phyloP scores from a whole-genome alignment of 2,329 filamentous ascomycete genomes.

The Bipolaris gigantea region DNA sequence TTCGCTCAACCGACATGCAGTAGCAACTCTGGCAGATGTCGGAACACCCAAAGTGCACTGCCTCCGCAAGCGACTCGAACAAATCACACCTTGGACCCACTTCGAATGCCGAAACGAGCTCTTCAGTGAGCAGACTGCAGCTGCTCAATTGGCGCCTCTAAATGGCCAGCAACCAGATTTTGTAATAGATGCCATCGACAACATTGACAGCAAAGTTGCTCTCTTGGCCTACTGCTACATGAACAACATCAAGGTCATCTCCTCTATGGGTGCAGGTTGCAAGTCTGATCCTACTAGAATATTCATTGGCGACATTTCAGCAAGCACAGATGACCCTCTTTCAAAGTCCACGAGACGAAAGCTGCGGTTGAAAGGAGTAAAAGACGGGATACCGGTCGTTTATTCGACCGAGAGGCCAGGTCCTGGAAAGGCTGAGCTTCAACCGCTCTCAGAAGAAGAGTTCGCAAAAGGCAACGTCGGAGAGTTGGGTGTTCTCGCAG shows the following conservation, averaged over 20 bases:
- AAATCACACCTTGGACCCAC: slow-evolving; percentile 86
- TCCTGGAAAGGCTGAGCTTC: slow-evolving; percentile 85
- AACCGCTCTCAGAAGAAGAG: slow-evolving; percentile 86
- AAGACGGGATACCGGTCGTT: slow-evolving; percentile 83
- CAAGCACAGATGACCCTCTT: slow-evolving; percentile 83
- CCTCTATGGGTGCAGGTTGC: slow-evolving; percentile 93
- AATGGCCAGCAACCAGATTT: slow-evolving; percentile 72
- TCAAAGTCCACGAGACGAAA: slow-evolving; percentile 81
- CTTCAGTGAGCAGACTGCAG: slow-evolving; percentile 70
- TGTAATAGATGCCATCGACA: slow-evolving; percentile 97
- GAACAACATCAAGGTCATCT: slow-evolving; percentile 78
- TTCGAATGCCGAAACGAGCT: slow-evolving; percentile 87
- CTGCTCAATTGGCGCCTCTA: slow-evolving; percentile 69
- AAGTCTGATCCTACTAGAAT: slow-evolving; percentile 86
- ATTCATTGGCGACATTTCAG: slow-evolving; percentile 86
- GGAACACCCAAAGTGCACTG: slow-evolving; percentile 90
- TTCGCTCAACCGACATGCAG: slow-evolving; percentile 91
- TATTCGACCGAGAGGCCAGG: slow-evolving; percentile 90
- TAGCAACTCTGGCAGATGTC: slow-evolving; percentile 91
- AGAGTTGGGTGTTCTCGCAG: slow-evolving; percentile 84
- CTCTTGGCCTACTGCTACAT: slow-evolving; percentile 85
- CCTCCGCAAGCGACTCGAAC: slow-evolving; percentile 75
- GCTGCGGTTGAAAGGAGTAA: slow-evolving; percentile 75
- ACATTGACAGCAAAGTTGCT: slow-evolving; percentile 94
- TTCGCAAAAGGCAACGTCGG: slow-evolving; percentile 82